Evolutionary conservation across 352 stramenopile species (phyloP), one percentile per base, ranked within the genome.

Genomic region (Pythium aristosporum): DNA sequence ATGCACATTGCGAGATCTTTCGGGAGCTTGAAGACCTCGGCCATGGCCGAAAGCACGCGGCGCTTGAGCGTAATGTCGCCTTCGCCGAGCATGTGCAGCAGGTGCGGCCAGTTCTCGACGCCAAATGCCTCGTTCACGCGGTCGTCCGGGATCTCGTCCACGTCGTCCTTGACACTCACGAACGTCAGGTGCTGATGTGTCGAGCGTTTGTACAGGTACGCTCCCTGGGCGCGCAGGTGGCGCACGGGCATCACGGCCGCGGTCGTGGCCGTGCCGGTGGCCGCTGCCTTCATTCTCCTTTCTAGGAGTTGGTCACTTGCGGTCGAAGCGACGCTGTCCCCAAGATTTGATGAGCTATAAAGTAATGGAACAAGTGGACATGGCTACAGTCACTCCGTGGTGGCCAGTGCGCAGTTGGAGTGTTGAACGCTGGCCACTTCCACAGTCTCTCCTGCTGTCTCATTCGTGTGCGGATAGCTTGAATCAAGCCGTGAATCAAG

Each of bases 51-150:
- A 42, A 92, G 66, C 21, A 85, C 79, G 34, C 82, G 79, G 47
- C 75, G 71, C 59, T 77, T 69, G 41, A 91, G 69, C 20, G 70
- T 53, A 0, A 77, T 63, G 34, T 91, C 78, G 12, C 81, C 79
- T 50, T 90, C 76, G 11, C 73, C 65, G 12, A 92, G 73, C 25
- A 74, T 69, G 57, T 87, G 75, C 56, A 92, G 66, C 43, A 92
- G 49, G 21, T 91, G 78, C 37, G 84, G 78, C 53, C 82, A 88
- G 67, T 92, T 90, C 23, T 89, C 82, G 20, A 68, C 69, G 7
- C 81, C 84, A 37, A 88, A 92, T 16, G 80, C 82, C 64, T 91
- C 82, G 9, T 72, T 73, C 30, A 91, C 82, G 30, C 78, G 74
- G 46, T 91, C 79, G 65, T 88, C 79, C 32, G 81, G 71, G 41